Conservation (phyloP, 2,329 filamentous ascomycete genomes). For the Furcasterigmium sp. region DNA sequence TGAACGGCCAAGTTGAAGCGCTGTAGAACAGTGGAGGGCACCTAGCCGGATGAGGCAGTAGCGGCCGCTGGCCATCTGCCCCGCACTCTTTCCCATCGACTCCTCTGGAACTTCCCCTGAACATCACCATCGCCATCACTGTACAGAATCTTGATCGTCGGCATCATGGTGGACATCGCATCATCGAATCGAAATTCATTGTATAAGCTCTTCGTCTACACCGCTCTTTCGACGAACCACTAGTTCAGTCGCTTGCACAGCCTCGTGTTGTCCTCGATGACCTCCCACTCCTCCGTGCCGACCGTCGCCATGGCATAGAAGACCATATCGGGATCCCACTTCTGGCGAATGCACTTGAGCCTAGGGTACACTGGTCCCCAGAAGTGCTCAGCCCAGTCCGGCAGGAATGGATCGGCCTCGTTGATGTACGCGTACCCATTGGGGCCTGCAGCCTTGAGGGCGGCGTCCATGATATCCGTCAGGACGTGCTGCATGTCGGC, state of each 20-base stretch:
- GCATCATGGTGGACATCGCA: no score
- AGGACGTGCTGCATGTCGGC: constrained; percentile 32
- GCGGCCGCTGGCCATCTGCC: no score
- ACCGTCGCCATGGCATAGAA: constrained; percentile 38
- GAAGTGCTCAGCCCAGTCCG: constrained; percentile 30
- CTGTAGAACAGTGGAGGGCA: no score
- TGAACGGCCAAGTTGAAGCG: no score
- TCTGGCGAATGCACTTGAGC: constrained; percentile 31
- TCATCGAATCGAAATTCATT: no score
- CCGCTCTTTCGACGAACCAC: not conserved
- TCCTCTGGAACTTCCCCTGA: no score
- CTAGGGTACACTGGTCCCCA: constrained; percentile 31
- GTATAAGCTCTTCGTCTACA: not conserved
- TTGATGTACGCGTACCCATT: constrained; percentile 38
- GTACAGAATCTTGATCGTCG: no score
- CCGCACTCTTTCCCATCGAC: no score
- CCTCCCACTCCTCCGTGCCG: constrained; percentile 38
- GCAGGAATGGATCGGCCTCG: constrained; percentile 31
- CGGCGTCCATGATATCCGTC: constrained; percentile 28
- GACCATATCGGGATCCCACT: constrained; percentile 34
- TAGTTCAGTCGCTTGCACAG: constrained; percentile 26
- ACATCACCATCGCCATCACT: no score
- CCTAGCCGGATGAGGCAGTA: no score
- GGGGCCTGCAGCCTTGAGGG: constrained; percentile 28
- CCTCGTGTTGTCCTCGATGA: constrained; percentile 30